Evolutionary conservation across 2,329 filamentous ascomycete genomes (phyloP).

Genomic region (Sordariomycetes sp.): DNA sequence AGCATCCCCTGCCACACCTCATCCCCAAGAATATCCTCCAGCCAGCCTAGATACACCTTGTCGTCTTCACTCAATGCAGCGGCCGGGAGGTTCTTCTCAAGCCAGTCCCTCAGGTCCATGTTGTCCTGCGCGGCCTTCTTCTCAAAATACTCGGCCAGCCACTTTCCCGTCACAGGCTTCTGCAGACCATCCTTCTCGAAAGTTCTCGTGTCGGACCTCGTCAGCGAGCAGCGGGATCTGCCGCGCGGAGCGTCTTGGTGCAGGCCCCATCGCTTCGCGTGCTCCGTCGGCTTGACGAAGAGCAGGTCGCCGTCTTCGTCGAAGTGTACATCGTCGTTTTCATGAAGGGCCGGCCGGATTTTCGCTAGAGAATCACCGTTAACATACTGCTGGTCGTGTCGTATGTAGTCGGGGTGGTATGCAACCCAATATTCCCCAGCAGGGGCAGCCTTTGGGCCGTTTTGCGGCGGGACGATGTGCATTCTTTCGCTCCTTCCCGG

Average conservation of each 20-base stretch:
- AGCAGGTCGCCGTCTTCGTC: neutral
- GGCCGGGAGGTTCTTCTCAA: conserved; percentile 7
- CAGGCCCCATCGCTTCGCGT: conserved; percentile 17
- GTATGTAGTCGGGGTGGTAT: neutral
- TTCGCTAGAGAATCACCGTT: neutral
- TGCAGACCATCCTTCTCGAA: conserved; percentile 3
- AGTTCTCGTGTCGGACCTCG: conserved; percentile 11
- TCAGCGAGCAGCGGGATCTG: conserved; percentile 19
- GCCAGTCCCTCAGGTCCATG: conserved; percentile 11
- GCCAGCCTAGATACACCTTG: conserved; percentile 11
- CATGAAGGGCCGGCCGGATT: conserved; percentile 11
- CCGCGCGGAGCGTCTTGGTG: conserved; percentile 16
- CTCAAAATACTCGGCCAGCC: conserved; percentile 12
- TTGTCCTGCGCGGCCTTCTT: conserved; percentile 6
- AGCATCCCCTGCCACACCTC: conserved; percentile 18
- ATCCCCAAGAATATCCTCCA: conserved; percentile 15
- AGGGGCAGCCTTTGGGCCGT: neutral
- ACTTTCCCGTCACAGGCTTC: conserved; percentile 10
- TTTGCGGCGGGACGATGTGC: neutral
- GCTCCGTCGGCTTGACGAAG: conserved; percentile 13
- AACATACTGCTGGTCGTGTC: too few relatives aligned
- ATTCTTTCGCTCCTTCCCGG: neutral
- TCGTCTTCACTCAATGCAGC: conserved; percentile 6
- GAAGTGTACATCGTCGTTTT: conserved; percentile 8
- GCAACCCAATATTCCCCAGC: neutral